Evolutionary conservation across 2,329 filamentous ascomycete genomes (phyloP).

Genomic region (Alternaria alternata): DNA sequence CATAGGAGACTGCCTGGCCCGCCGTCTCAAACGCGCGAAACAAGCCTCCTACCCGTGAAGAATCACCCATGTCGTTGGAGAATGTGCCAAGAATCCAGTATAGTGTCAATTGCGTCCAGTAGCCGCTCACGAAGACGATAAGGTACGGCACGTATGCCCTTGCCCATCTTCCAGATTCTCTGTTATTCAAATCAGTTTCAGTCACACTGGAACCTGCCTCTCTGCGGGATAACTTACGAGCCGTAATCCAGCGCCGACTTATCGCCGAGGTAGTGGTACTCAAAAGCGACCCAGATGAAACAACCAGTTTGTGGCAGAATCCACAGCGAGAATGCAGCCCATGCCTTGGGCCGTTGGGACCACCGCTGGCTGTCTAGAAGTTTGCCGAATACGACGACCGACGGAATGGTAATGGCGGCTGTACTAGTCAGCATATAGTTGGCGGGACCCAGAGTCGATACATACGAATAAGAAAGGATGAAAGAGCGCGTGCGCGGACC

Average conservation of each 20-base stretch:
- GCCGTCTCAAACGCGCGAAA: conserved; percentile 20
- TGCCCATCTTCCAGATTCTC: conserved; percentile 9
- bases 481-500: conserved; percentile 18
- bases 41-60: conserved; percentile 11
- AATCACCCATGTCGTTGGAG: conserved; percentile 9
- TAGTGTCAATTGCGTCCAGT: conserved; percentile 17
- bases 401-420: conserved; percentile 13
- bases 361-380: conserved; percentile 12
- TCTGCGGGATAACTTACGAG: conserved; percentile 1
- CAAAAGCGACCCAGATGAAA: conserved; percentile 17
- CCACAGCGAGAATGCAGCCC: conserved; percentile 13
- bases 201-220: neutral
- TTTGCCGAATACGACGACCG: conserved; percentile 15
- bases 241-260: conserved; percentile 9
- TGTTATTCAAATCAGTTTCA: neutral
- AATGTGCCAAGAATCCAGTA: conserved; percentile 19
- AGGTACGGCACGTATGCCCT: conserved; percentile 16
- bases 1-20: conserved; percentile 20
- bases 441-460: neutral
- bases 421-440: neutral
- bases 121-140: conserved; percentile 10
- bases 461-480: conserved; percentile 17
- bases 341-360: conserved; percentile 12
- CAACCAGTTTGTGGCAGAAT: conserved; percentile 11
- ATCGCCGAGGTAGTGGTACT: conserved; percentile 13